Evolutionary conservation across 2,329 filamentous ascomycete species (phyloP).

Genomic region (Lachnellula arida): DNA sequence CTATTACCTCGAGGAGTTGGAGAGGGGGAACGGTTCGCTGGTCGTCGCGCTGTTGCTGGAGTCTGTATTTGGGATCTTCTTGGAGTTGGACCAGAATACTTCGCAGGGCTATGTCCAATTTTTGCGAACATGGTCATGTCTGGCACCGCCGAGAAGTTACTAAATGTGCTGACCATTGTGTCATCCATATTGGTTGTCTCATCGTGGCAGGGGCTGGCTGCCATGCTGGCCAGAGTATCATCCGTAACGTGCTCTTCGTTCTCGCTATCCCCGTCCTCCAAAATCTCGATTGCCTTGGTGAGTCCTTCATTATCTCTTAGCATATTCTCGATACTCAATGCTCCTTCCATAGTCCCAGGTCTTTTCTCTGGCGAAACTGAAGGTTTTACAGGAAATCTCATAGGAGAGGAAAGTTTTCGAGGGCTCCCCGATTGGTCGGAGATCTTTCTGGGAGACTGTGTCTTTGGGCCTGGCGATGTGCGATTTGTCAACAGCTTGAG

Average conservation of each 20-base stretch:
- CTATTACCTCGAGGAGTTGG: slow-evolving; percentile 37
- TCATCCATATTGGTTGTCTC: slow-evolving; percentile 34
- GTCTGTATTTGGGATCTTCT: slow-evolving; percentile 26
- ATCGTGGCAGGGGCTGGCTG: slow-evolving; percentile 32
- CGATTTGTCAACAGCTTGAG: slow-evolving; percentile 30
- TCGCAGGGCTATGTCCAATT: slow-evolving; percentile 61
- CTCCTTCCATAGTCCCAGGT: slow-evolving; percentile 18
- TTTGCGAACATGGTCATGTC: slow-evolving; percentile 81
- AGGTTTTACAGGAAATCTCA: slow-evolving; percentile 58
- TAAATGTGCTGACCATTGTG: slow-evolving; percentile 46
- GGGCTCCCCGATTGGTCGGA: slow-evolving; percentile 35
- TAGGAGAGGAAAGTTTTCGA: slow-evolving; percentile 45
- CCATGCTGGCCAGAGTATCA: slow-evolving; percentile 27
- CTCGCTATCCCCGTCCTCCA: slow-evolving; percentile 46
- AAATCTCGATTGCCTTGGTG: slow-evolving; percentile 56
- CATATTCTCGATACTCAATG: slow-evolving; percentile 43
- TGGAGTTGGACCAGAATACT: slow-evolving; percentile 41
- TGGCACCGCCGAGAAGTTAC: slow-evolving; percentile 83
- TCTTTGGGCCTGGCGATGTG: slow-evolving; percentile 14
- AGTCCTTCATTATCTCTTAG: slow-evolving; percentile 52
- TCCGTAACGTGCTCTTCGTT: slow-evolving; percentile 26
- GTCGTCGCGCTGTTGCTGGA: slow-evolving; percentile 28
- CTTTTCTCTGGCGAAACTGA: slow-evolving; percentile 33
- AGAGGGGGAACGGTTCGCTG: slow-evolving; percentile 28
- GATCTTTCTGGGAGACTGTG: slow-evolving; percentile 18